Conservation (phyloP, 768 basidiomycete species). For the Suillus ampliporus region DNA sequence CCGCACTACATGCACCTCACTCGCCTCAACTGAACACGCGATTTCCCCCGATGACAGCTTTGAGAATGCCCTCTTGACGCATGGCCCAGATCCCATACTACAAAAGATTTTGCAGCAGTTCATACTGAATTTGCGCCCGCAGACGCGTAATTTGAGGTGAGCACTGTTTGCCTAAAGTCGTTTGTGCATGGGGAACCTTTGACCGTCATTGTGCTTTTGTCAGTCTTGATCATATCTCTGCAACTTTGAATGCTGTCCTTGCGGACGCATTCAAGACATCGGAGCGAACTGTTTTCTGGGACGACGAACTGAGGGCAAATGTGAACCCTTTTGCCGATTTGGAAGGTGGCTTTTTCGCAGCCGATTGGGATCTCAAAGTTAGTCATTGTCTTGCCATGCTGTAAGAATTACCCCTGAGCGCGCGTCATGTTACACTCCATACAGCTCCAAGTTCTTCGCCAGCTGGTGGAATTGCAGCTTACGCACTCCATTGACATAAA, state of each 20-base stretch:
- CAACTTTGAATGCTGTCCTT: constrained; percentile 71
- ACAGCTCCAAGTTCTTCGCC: constrained; percentile 82
- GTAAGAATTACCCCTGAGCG: constrained; percentile 31
- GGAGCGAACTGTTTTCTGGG: constrained; percentile 83
- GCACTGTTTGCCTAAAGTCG: constrained; percentile 43
- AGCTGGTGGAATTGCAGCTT: constrained; percentile 86
- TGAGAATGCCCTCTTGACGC: constrained; percentile 77
- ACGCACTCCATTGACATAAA: constrained; percentile 72
- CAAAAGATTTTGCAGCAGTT: constrained; percentile 77
- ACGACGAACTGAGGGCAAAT: constrained; percentile 68
- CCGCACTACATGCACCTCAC: constrained; percentile 23
- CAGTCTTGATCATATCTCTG: constrained; percentile 83
- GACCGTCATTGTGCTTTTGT: constrained; percentile 39
- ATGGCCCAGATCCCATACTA: constrained; percentile 74
- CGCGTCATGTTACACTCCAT: constrained; percentile 30
- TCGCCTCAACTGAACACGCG: constrained; percentile 37
- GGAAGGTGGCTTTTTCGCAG: constrained; percentile 77
- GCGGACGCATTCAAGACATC: constrained; percentile 74
- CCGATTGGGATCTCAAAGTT: constrained; percentile 86
- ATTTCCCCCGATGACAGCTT: constrained; percentile 55
- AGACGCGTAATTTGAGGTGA: constrained; percentile 90
- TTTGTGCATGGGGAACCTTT: constrained; percentile 33
- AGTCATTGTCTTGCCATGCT: constrained; percentile 38
- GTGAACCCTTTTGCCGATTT: constrained; percentile 73
- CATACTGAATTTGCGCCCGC: constrained; percentile 81